Evolutionary conservation across 2,329 filamentous ascomycete species (phyloP).

Genomic region (Blastomyces percursus): DNA sequence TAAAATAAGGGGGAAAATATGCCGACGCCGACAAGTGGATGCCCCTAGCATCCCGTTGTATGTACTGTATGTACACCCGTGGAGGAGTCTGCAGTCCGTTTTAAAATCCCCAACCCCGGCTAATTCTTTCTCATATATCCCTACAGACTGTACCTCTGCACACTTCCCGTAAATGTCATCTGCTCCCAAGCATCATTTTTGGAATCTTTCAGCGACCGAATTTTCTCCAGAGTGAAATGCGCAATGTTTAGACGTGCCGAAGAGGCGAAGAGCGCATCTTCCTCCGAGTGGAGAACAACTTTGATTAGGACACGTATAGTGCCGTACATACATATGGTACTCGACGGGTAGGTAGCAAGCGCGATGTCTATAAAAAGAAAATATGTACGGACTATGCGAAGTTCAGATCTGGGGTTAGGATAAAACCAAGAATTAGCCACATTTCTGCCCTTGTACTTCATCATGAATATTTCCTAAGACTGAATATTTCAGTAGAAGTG

Average conservation of each 20-base stretch:
- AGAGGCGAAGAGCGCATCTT: background rate
- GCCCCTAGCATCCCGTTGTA: background rate
- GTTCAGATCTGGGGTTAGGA: background rate
- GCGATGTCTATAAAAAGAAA: background rate
- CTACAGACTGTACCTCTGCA: no score
- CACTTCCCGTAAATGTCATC: background rate
- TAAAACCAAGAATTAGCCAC: background rate
- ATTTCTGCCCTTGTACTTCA: background rate
- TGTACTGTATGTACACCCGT: no score
- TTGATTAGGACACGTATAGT: background rate
- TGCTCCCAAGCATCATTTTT: background rate
- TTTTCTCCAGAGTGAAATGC: no score
- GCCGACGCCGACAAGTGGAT: background rate
- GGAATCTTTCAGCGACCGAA: background rate
- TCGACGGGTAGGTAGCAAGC: background rate
- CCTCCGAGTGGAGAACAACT: background rate
- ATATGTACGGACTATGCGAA: background rate
- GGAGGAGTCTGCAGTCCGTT: background rate
- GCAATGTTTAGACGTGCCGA: background rate
- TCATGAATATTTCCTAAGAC: background rate
- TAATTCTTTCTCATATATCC: background rate
- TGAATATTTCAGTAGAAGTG: background rate
- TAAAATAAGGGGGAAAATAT: background rate
- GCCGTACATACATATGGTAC: background rate
- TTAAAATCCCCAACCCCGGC: background rate